A percentile compares a stretch with the other conserved stretches of the same genome.
Evolutionary conservation across 2,329 filamentous ascomycete species (phyloP).

Genomic region (Zasmidium angulare): DNA sequence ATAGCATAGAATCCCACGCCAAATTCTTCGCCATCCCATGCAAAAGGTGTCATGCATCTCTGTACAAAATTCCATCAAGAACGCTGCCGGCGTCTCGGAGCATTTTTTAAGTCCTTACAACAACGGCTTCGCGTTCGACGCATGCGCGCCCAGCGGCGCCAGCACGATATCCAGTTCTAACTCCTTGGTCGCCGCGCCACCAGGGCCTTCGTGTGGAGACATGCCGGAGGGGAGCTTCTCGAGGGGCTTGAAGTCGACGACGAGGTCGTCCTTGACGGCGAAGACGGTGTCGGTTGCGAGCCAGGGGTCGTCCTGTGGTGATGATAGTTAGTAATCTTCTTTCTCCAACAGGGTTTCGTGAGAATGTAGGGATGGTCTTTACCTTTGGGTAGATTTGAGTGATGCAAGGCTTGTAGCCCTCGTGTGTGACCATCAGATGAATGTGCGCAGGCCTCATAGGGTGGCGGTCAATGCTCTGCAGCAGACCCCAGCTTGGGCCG

Average conservation of each 20-base stretch:
- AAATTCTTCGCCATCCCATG: too few species aligned
- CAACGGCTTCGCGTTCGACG: slow-evolving; percentile 22
- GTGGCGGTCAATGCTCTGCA: slow-evolving; percentile 57
- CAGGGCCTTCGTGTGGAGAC: slow-evolving; percentile 32
- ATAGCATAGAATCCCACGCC: too few species aligned
- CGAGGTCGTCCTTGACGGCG: slow-evolving; percentile 61
- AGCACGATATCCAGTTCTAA: slow-evolving; percentile 63
- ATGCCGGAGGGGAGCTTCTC: slow-evolving; percentile 55
- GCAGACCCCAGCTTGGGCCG: slow-evolving; percentile 55
- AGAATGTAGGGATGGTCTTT: slow-evolving; percentile 39
- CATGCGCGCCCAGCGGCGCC: slow-evolving; percentile 38
- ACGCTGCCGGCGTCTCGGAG: too few species aligned
- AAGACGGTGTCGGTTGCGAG: slow-evolving; percentile 61
- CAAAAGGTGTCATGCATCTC: too few species aligned
- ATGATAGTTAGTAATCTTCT: too few species aligned
- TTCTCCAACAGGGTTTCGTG: slow-evolving; percentile 58
- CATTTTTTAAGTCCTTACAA: too few species aligned
- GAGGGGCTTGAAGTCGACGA: slow-evolving; percentile 58
- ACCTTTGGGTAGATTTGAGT: slow-evolving; percentile 40
- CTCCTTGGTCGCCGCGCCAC: slow-evolving; percentile 41
- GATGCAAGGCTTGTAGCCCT: slow-evolving; percentile 25
- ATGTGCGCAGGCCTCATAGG: slow-evolving; percentile 64
- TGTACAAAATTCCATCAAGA: too few species aligned
- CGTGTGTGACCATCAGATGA: slow-evolving; percentile 38
- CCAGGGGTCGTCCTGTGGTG: slow-evolving; percentile 56